Evolutionary conservation across 768 basidiomycete species (phyloP).

Genomic region (Mycena haematopus): DNA sequence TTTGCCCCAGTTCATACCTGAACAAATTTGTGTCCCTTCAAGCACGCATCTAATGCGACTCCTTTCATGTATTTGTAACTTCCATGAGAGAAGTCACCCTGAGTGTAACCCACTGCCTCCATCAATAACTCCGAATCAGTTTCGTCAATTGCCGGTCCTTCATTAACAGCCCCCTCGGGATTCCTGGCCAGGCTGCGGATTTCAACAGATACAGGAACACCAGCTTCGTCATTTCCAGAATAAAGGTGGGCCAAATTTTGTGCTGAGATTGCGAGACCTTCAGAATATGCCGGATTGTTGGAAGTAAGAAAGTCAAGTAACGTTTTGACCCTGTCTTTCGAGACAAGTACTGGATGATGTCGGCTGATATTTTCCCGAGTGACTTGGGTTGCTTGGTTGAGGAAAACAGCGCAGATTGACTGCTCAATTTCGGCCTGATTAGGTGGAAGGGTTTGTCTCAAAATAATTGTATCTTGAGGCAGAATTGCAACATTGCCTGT

Average conservation of each 20-base stretch:
- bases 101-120: neutral
- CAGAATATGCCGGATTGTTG: neutral
- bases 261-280: too few species aligned
- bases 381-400: neutral
- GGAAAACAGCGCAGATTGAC: conserved; percentile 6
- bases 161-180: too few species aligned
- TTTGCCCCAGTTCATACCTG: neutral
- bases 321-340: neutral
- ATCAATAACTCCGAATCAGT: neutral
- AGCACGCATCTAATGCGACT: neutral
- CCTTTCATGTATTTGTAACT: neutral
- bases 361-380: neutral
- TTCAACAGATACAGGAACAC: neutral
- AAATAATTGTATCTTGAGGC: neutral
- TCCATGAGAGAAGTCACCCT: neutral
- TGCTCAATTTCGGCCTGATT: neutral
- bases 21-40: neutral
- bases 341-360: neutral
- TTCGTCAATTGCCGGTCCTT: too few species aligned
- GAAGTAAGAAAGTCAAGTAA: neutral
- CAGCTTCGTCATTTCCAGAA: neutral
- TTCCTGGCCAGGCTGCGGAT: neutral
- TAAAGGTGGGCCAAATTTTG: neutral
- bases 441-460: neutral
- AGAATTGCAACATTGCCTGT: conserved; percentile 2